Evolutionary conservation across 2,329 filamentous ascomycete species (phyloP).

Genomic region (Xylariaceae sp.): DNA sequence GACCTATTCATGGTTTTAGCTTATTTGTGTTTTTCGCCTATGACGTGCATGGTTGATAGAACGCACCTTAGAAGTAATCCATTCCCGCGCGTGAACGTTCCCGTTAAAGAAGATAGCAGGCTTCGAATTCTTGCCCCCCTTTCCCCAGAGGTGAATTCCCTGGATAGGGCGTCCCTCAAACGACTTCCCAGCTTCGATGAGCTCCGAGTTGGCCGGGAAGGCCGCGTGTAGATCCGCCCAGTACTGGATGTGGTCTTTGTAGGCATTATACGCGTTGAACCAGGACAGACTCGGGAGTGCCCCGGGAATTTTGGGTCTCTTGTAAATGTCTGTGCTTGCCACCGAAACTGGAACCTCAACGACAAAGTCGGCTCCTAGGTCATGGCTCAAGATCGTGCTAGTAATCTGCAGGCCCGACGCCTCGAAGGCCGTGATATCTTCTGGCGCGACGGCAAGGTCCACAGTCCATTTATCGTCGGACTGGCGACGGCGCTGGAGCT

Average conservation of each 20-base stretch:
- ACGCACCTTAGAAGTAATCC: slow-evolving; percentile 65
- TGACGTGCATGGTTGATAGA: background rate
- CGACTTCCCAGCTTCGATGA: slow-evolving; percentile 54
- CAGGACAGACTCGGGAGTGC: slow-evolving; percentile 48
- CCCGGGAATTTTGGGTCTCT: no score
- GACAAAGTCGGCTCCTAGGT: slow-evolving; percentile 40
- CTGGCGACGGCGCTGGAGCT: slow-evolving; percentile 34
- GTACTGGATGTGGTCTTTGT: slow-evolving; percentile 58
- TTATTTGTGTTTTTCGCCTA: background rate
- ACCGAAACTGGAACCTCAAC: slow-evolving; percentile 38
- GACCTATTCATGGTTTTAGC: slow-evolving; percentile 30
- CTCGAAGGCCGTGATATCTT: slow-evolving; percentile 38
- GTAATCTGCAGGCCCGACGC: slow-evolving; percentile 29
- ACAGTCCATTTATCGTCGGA: slow-evolving; percentile 22
- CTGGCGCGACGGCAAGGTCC: slow-evolving; percentile 44
- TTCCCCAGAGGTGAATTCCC: slow-evolving; percentile 64
- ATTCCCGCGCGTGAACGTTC: slow-evolving; percentile 61
- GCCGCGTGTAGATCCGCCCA: slow-evolving; percentile 53
- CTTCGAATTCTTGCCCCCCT: slow-evolving; percentile 50
- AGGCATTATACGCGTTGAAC: slow-evolving; percentile 62
- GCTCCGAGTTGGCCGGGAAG: slow-evolving; percentile 55
- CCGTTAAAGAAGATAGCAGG: slow-evolving; percentile 59
- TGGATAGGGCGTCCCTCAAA: slow-evolving; percentile 60
- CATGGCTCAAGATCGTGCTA: slow-evolving; percentile 35
- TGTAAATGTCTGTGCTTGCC: slow-evolving; percentile 22